phyloP scores from a whole-genome alignment of 192 early-diverging fungal genomes.

The Coemansia reversa region DNA sequence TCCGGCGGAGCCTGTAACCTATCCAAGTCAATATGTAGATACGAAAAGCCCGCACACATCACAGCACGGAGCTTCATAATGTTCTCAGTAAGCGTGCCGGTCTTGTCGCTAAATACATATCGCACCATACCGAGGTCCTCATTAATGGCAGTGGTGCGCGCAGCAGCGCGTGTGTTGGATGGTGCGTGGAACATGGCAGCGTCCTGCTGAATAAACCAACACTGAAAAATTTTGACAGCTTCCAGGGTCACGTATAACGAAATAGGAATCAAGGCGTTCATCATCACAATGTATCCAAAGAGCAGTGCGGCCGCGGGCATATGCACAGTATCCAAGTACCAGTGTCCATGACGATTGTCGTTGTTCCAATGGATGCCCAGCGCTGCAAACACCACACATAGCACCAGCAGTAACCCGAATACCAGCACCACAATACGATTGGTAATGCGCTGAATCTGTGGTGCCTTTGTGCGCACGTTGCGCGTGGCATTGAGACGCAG shows the following conservation, averaged over 20 bases:
- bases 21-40: slow-evolving; percentile 62
- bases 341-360: slow-evolving; percentile 27
- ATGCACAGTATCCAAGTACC: slow-evolving; percentile 54
- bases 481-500: slow-evolving; percentile 69
- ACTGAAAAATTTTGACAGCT: slow-evolving; percentile 69
- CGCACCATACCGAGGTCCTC: slow-evolving; percentile 87
- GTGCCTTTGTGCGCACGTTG: slow-evolving; percentile 71
- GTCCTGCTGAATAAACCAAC: slow-evolving; percentile 78
- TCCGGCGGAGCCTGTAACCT: slow-evolving; percentile 26
- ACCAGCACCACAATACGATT: slow-evolving; percentile 77
- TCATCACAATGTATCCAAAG: slow-evolving; percentile 77
- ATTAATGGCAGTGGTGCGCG: slow-evolving; percentile 75
- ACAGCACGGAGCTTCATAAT: slow-evolving; percentile 77
- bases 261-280: slow-evolving; percentile 84
- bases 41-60: slow-evolving; percentile 62
- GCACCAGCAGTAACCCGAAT: slow-evolving; percentile 58
- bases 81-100: slow-evolving; percentile 86
- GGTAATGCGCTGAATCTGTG: slow-evolving; percentile 72
- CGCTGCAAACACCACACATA: slow-evolving; percentile 57
- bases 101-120: slow-evolving; percentile 90
- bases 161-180: slow-evolving; percentile 71
- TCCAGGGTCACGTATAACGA: slow-evolving; percentile 89
- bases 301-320: slow-evolving; percentile 34
- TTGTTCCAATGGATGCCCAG: slow-evolving; percentile 57
- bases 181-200: slow-evolving; percentile 73